Base-by-base conservation (phyloP, 208 protist species). In the Leishmania gerbilli region DNA sequence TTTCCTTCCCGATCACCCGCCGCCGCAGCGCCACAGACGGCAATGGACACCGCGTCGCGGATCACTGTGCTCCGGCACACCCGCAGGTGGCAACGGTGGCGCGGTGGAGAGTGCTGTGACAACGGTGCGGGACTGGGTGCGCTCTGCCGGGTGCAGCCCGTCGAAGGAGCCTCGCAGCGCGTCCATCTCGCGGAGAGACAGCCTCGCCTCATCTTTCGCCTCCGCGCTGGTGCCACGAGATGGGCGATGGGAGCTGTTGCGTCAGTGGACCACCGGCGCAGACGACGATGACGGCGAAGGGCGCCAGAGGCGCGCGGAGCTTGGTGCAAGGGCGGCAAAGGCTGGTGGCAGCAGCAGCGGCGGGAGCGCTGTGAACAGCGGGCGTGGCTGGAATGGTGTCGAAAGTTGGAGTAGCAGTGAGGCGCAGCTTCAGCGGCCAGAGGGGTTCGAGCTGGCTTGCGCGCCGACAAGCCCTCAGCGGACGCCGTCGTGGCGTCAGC, bases 151-250 rank as follows among this genome's bases (percentile, higher is more conserved):
- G 6, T 75, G 86, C 62, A 85, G 84, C 74, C 80, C 87, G 15
- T 68, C 87, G 13, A 86, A 88, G 64, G 67, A 88, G 62, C 80
- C 87, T 13, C 90, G 88, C 84, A 91, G 90, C 68, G 58, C 62
- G 15, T 86, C 84, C 40, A 13, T 79, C 37, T 90, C 90, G 5
- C 82, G 86, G 17, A 80, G 88, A 34, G 90, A 91, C 58, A 79
- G 82, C 65, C 82, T 91, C 37, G 86, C 83, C 19, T 56, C 60
- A 2, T 85, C 81, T 47, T 84, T 79, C 45, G 83, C 84, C 37
- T 83, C 80, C 15, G 51, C 80, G 4, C 76, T 84, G 4, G 82
- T 86, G 53, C 82, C 82, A 7, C 78, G 58, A 17, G 74, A 76
- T 19, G 76, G n/a, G 68, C 47, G 19, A 37, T 58, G 49, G 31